Base-by-base conservation (phyloP, 805 yeast genomes). In the Torulaspora franciscae region DNA sequence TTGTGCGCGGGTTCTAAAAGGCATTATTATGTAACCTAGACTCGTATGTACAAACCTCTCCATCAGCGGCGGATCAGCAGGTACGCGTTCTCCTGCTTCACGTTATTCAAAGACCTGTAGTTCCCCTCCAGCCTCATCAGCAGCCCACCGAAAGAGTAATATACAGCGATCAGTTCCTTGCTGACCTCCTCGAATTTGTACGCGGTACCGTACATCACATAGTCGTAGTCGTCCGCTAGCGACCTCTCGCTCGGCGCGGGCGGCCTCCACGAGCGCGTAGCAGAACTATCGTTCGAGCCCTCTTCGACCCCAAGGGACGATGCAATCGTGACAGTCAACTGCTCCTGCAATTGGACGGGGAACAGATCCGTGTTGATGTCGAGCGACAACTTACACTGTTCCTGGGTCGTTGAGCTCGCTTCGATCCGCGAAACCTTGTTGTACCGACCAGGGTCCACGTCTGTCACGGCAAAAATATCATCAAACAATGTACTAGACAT, bases 201-300 rank as follows among this genome's bases (percentile, higher is more conserved):
- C 37, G 93, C 95, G 6, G 96, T 89, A 43, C 99, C 99, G 65
- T 90, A 81, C 98, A 93, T 91, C 54, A 93, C 98, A 59, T 93
- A 93, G 66, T 91, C 98, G 71, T 89, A 91, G 62, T 93, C 98
- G 65, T 91, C 97, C 54, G 96, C 96, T 58, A 91, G 74, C 5
- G 95, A 78, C 61, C 83, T 78, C 55, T 89, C 96, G 47, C 83
- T 85, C 9, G 85, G 76, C 66, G 77, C 85, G 36, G 96, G 95
- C 14, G 74, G 72, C 60, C 73, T 70, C 74, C 74, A 70, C 17
- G 71, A 67, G 19, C 49, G 50, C 32, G 63, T 55, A n/a, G 58
- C 58, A 4, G 56, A 32, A 9, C 50, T 43, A 65, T 74, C 62
- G 59, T 71, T 73, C 49, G 70, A 50, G 62, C 64, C 56, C 28